Conservation (phyloP, 805 yeast species). For the Kazachstania taianensis region DNA sequence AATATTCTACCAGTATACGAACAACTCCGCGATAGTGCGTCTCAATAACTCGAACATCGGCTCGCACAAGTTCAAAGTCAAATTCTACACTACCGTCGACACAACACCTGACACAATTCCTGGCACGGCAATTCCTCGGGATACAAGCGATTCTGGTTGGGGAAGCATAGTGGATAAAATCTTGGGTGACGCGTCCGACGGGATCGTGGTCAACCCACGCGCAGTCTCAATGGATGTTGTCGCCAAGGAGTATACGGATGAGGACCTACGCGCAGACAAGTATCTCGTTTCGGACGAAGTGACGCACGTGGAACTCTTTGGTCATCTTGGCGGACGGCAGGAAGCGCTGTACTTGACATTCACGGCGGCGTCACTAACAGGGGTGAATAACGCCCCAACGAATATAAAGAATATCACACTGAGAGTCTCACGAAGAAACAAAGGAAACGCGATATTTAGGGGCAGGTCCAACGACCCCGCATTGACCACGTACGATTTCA, state of each 20-base stretch:
- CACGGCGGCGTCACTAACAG: constrained; percentile 33
- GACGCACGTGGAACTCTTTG: constrained; percentile 40
- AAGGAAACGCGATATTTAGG: constrained; percentile 45
- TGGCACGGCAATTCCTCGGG: not conserved
- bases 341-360: constrained; percentile 52
- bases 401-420: constrained; percentile 20
- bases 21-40: constrained; percentile 41
- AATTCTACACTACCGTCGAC: constrained; percentile 50
- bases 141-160: constrained; percentile 47
- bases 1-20: constrained; percentile 56
- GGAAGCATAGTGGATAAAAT: constrained; percentile 77
- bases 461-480: constrained; percentile 56
- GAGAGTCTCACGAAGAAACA: constrained; percentile 31
- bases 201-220: constrained; percentile 73
- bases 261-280: not conserved
- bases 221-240: constrained; percentile 62
- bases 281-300: not conserved
- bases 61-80: constrained; percentile 62
- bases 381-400: constrained; percentile 7
- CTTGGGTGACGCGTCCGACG: constrained; percentile 61
- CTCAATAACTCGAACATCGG: no score
- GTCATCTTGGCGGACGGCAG: constrained; percentile 34
- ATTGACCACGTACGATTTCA: constrained; percentile 52
- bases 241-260: constrained; percentile 53
- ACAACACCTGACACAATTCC: not conserved